These are phyloP conservation scores for Solidago caesia DNA, from an alignment of 129 eudicot genomes.

Conservation along the genomic window DNA sequence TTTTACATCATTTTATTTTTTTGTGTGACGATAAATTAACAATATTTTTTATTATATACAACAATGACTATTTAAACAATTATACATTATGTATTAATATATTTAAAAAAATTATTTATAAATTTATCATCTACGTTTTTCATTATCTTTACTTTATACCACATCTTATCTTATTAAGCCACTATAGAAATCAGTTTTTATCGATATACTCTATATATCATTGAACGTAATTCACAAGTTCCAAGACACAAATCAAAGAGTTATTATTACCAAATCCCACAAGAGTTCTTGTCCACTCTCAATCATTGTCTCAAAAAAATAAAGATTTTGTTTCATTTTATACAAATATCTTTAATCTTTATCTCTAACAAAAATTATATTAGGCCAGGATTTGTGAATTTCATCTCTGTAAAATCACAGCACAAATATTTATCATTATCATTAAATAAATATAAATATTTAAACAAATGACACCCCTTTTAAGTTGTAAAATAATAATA, in stretches of 20 bases:
- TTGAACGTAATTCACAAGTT: neutral
- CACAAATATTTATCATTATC: neutral
- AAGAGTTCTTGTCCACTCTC: neutral
- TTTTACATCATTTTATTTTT: no score
- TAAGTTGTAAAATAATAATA: slow-evolving; percentile 1
- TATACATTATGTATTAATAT: no score
- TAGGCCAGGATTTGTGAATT: slow-evolving; percentile 23
- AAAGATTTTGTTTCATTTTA: slow-evolving; percentile 18
- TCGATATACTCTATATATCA: no score
- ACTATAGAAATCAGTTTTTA: no score
- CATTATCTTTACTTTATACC: no score
- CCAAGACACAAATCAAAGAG: neutral
- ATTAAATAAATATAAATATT: neutral
- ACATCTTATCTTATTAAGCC: no score
- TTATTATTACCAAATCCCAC: slow-evolving; percentile 4
- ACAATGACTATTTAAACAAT: no score
- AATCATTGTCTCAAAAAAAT: slow-evolving; percentile 24
- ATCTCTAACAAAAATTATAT: neutral
- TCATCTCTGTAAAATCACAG: slow-evolving; percentile 26
- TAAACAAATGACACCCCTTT: slow-evolving; percentile 14
- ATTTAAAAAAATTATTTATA: no score
- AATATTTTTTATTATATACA: no score
- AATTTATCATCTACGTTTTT: no score
- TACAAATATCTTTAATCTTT: neutral
- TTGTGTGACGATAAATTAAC: no score